Evolutionary conservation across 2,329 filamentous ascomycete genomes (phyloP).

Genomic region (Calonectria hongkongensis): DNA sequence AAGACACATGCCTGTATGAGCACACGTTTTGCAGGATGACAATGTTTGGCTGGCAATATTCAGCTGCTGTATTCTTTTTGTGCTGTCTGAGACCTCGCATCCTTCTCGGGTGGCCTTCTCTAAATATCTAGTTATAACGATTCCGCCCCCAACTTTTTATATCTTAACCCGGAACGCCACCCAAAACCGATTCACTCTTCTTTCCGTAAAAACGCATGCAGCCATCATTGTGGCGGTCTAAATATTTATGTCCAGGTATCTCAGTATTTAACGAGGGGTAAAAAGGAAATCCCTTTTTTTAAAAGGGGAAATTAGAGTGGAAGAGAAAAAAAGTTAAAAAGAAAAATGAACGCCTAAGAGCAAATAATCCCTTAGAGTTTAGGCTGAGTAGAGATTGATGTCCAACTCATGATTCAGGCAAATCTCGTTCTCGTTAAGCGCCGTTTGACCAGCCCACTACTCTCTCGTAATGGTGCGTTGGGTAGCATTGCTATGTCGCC

Average conservation of each 20-base stretch:
- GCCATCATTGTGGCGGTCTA: neutral
- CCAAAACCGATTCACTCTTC: constrained; percentile 22
- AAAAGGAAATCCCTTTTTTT: neutral
- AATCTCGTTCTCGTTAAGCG: neutral
- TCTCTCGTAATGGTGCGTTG: constrained; percentile 47
- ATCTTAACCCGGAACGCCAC: constrained; percentile 33
- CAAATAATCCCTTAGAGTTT: neutral
- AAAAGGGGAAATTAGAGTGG: neutral
- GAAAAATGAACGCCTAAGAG: too few relatives aligned
- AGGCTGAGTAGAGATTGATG: neutral
- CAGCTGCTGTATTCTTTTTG: neutral
- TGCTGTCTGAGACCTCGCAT: neutral
- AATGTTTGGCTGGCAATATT: neutral
- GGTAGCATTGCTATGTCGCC: constrained; percentile 42
- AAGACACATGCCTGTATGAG: constrained; percentile 6
- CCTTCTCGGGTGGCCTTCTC: neutral
- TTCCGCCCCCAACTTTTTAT: neutral
- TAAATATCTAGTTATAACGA: constrained; percentile 22
- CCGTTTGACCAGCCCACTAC: constrained; percentile 31
- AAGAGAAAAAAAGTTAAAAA: neutral
- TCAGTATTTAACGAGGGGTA: neutral
- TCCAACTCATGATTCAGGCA: constrained; percentile 11
- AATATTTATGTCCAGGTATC: constrained; percentile 16
- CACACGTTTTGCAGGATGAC: neutral
- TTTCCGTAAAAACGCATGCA: neutral